Percentiles rank a stretch among this genome's conserved stretches.
phyloP scores from a whole-genome alignment of 225 moss, liverwort and hornwort species.

The Pseudisothecium myosuroides region DNA sequence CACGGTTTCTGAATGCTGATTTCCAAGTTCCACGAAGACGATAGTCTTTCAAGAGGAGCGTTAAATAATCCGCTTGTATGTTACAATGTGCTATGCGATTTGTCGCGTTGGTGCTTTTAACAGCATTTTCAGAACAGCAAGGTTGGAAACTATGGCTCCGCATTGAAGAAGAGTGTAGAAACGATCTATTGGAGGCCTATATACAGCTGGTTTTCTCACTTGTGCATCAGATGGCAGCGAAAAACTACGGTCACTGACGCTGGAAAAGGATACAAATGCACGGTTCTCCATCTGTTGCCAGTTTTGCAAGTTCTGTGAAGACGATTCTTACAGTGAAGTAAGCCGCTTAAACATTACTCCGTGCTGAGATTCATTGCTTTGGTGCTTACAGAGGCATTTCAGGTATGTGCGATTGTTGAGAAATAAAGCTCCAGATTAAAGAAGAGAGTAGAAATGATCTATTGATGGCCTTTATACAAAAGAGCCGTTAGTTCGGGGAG shows the following conservation, averaged over 20 bases:
- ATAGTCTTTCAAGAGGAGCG: background rate
- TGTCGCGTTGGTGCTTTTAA: background rate
- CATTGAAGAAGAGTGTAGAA: background rate
- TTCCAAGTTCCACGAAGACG: background rate
- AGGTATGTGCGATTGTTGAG: background rate
- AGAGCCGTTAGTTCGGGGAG: background rate
- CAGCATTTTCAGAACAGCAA: background rate
- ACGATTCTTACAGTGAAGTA: background rate
- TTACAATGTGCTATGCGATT: background rate
- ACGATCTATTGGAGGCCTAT: background rate
- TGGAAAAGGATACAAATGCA: background rate
- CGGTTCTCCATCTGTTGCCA: background rate
- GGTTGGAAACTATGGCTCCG: background rate
- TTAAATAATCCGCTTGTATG: background rate
- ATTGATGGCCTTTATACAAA: background rate
- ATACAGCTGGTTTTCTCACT: background rate
- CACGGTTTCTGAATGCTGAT: background rate
- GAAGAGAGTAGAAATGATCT: background rate
- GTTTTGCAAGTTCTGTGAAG: background rate
- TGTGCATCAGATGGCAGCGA: background rate
- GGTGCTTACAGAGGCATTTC: background rate
- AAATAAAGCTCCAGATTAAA: background rate
- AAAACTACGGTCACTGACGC: background rate
- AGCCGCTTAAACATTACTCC: background rate
- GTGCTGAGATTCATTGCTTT: background rate